Evolutionary conservation across 179 eudicot genomes (phyloP), one percentile per base, ranked within the genome.

Genomic region (Dionaea muscipula): DNA sequence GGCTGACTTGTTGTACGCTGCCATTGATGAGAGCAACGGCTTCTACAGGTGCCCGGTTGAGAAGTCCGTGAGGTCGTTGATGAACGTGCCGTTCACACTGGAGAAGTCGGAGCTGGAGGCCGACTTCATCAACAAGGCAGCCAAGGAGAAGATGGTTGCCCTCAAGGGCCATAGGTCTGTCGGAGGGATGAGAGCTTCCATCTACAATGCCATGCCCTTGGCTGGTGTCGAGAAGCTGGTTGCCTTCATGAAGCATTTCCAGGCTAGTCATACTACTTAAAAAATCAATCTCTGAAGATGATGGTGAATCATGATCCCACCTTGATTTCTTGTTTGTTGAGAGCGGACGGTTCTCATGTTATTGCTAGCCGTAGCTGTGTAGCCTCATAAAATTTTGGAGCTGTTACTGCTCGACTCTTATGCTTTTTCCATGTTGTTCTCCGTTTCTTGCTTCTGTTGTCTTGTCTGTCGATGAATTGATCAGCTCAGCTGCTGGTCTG

Each of bases 101-200:
- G 96, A 70, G 51, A 88, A 82, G 19, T 66, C 95, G 1, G 96
- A 88, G 41, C 64, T 93, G 51, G 99, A 93, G 35, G 81, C 61
- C 0, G 96, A 70, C 45, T 93, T 93, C 15, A 68, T 93, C 12
- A 82, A 88, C 73, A 82, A 81, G 61, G 99, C 96, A 17, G 83
- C 81, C 5, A 73, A 78, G 71, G 94, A 84, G 83, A 82, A 82
- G 78, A 93, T 88, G 99, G 80, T 93, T 62, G 89, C 88, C 48
- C 81, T 93, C 5, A 93, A 93, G 58, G 96, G 99, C 37, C 99
- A 93, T 28, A 55, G 96, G 36, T 84, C 96, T 26, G 99, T 93
- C 37, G 99, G 99, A 0, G 96, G 99, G 2, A 81, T 88, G 88
- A 75, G 99, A 60, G 99, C 96, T 69, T 93, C 99, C 1, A 84